Evolutionary conservation across 441 rosid genomes (phyloP).

Genomic region (Sinapis alba): DNA sequence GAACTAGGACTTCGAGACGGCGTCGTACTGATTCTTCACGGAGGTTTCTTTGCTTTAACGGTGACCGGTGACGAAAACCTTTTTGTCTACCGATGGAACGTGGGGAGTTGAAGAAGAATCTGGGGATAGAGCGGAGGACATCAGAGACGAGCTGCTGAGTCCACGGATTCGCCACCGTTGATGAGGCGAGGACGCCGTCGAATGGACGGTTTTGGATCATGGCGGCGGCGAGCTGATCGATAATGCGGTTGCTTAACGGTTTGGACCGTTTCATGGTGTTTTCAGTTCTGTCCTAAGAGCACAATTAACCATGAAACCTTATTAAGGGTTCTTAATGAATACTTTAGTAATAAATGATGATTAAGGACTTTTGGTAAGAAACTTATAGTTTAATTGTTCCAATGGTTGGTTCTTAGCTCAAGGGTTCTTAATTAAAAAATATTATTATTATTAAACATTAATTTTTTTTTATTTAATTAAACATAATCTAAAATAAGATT

Average conservation of each 20-base stretch:
- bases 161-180: conserved; percentile 48
- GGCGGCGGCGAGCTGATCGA: conserved; percentile 57
- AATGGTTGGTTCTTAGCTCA: no score
- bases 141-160: conserved; percentile 54
- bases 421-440: no score
- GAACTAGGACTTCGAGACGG: conserved; percentile 45
- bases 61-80: conserved; percentile 76
- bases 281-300: neutral
- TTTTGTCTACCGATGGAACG: conserved; percentile 82
- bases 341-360: no score
- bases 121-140: conserved; percentile 69
- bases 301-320: no score
- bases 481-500: no score
- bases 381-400: no score
- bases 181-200: conserved; percentile 54
- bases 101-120: conserved; percentile 70
- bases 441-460: no score
- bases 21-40: conserved; percentile 47
- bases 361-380: no score
- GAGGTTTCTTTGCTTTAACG: conserved; percentile 66
- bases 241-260: conserved; percentile 35
- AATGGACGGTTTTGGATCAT: conserved; percentile 71
- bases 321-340: no score
- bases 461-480: no score
- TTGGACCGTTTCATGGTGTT: conserved; percentile 37